These are phyloP conservation scores for Wickerhamiella siamensis DNA, from an alignment of 805 yeast genomes.

Conservation along the genomic window DNA sequence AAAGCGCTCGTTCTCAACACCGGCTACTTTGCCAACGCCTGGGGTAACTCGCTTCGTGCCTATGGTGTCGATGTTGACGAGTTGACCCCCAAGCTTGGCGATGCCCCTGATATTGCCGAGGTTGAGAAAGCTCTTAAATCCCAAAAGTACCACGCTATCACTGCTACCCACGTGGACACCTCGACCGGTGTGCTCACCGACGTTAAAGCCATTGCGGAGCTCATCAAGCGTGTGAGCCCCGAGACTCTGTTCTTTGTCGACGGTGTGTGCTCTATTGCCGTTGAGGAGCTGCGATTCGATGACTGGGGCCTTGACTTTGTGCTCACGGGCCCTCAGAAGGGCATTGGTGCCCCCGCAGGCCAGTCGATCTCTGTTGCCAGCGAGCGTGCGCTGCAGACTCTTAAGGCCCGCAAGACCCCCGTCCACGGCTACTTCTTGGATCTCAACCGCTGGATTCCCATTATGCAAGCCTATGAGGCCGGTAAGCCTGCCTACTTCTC, in stretches of 20 bases:
- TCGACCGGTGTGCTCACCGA: slow-evolving; percentile 84
- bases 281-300: slow-evolving; percentile 73
- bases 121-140: slow-evolving; percentile 42
- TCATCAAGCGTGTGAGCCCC: slow-evolving; percentile 57
- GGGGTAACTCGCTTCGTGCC: slow-evolving; percentile 57
- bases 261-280: slow-evolving; percentile 90
- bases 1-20: slow-evolving; percentile 71
- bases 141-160: slow-evolving; percentile 49
- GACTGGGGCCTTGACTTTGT: slow-evolving; percentile 82
- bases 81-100: slow-evolving; percentile 61
- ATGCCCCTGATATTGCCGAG: slow-evolving; percentile 40
- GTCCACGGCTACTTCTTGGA: slow-evolving; percentile 48
- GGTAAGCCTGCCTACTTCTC: slow-evolving; percentile 78
- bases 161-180: slow-evolving; percentile 92
- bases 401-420: slow-evolving; percentile 33
- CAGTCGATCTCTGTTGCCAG: slow-evolving; percentile 65
- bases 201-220: slow-evolving; percentile 43
- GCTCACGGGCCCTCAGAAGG: slow-evolving; percentile 89
- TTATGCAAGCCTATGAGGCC: slow-evolving; percentile 72
- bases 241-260: slow-evolving; percentile 76
- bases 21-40: slow-evolving; percentile 74
- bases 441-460: slow-evolving; percentile 73
- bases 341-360: slow-evolving; percentile 90
- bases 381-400: slow-evolving; percentile 57
- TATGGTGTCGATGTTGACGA: slow-evolving; percentile 69